These are phyloP conservation scores for Eimeria sp. DNA, from an alignment of 169 alveolate species.

Conservation along the genomic window DNA sequence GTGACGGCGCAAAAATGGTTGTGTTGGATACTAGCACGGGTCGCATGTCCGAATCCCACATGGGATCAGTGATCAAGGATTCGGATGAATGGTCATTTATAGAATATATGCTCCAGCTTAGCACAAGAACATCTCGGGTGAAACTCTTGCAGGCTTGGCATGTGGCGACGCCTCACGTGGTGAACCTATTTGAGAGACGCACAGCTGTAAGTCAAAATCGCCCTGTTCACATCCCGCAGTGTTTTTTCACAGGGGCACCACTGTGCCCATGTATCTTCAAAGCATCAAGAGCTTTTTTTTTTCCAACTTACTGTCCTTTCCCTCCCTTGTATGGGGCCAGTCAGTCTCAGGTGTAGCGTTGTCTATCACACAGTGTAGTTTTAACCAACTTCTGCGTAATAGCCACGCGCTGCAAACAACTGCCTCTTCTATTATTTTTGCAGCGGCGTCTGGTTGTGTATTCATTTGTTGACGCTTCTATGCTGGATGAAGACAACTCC, in stretches of 20 bases:
- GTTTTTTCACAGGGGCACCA: background rate
- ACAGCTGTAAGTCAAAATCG: slow-evolving; percentile 51
- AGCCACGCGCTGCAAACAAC: background rate
- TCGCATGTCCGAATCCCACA: slow-evolving; percentile 55
- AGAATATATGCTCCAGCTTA: slow-evolving; percentile 80
- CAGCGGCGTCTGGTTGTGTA: slow-evolving; percentile 89
- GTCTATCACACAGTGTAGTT: background rate
- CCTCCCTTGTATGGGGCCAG: background rate
- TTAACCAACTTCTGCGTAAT: background rate
- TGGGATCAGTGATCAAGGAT: slow-evolving; percentile 72
- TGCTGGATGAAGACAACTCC: slow-evolving; percentile 91
- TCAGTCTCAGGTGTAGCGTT: background rate
- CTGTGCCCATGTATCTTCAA: background rate
- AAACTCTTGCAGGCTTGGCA: slow-evolving; percentile 83
- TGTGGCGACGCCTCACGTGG: slow-evolving; percentile 74
- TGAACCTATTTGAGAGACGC: slow-evolving; percentile 67
- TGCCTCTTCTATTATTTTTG: background rate
- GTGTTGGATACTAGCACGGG: slow-evolving; percentile 23
- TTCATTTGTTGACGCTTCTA: slow-evolving; percentile 90
- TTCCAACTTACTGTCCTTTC: background rate
- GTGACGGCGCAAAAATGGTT: slow-evolving; percentile 10
- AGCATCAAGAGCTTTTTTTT: background rate
- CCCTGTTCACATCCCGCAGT: background rate
- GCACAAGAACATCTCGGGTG: slow-evolving; percentile 80
- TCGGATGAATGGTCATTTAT: slow-evolving; percentile 81